Percentiles rank a stretch among this genome's conserved stretches.
phyloP scores from a whole-genome alignment of 306 rosid genomes.

The Prunus mongolica region DNA sequence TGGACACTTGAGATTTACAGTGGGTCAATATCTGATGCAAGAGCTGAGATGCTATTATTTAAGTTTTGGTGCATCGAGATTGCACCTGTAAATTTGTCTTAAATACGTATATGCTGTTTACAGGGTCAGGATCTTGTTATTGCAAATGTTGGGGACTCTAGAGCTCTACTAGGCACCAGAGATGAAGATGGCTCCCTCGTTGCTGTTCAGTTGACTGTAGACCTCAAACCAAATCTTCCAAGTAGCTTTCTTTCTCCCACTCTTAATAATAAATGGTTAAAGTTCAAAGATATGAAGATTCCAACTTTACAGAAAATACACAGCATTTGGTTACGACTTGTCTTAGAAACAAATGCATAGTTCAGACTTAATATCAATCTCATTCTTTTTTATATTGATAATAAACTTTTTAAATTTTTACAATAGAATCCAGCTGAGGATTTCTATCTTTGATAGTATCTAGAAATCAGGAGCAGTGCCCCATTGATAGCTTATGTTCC shows the following conservation, averaged over 20 bases:
- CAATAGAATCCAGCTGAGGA: not conserved
- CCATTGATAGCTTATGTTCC: not conserved
- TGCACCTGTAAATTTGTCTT: not conserved
- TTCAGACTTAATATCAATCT: not conserved
- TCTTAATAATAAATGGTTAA: not conserved
- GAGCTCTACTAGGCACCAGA: slow-evolving; percentile 71
- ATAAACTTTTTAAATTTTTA: not conserved
- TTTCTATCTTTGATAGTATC: not conserved
- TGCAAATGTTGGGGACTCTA: slow-evolving; percentile 64
- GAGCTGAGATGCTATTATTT: not conserved
- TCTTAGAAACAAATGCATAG: not conserved
- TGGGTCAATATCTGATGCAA: not conserved
- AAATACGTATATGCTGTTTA: slow-evolving; percentile 5
- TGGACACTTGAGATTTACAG: not conserved
- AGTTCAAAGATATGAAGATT: not conserved
- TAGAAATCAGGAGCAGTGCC: not conserved
- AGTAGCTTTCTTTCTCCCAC: slow-evolving; percentile 34
- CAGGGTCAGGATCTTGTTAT: slow-evolving; percentile 65
- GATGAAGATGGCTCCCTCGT: slow-evolving; percentile 39
- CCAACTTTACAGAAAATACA: not conserved
- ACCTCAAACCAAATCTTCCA: slow-evolving; percentile 79
- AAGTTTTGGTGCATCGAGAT: not conserved
- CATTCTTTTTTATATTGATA: not conserved
- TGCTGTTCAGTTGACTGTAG: slow-evolving; percentile 75
- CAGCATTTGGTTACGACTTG: not conserved